Conservation (phyloP, 352 stramenopile genomes). For the Globisporangium nodosum region DNA sequence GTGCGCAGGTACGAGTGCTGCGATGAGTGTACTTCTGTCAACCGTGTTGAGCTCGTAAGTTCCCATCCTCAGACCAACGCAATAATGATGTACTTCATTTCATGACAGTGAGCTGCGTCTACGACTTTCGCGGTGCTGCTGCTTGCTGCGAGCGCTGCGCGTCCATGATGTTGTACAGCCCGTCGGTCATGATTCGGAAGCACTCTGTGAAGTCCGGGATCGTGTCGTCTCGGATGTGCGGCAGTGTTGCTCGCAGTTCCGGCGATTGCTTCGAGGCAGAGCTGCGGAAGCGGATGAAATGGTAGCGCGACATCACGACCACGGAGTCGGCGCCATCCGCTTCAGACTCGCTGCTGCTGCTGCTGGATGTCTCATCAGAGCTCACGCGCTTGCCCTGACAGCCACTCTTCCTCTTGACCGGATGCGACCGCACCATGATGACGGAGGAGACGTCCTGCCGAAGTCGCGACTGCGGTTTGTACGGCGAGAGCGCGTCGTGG, state of each 20-base stretch:
- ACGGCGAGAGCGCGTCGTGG: slow-evolving; percentile 3
- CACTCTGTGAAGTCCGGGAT: not conserved
- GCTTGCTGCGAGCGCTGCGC: not conserved
- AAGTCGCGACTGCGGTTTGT: not conserved
- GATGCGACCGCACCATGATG: not conserved
- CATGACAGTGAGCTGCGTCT: not conserved
- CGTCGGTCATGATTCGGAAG: not conserved
- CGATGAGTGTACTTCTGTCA: no score
- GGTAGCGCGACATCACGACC: not conserved
- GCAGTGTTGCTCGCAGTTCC: not conserved
- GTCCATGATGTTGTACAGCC: not conserved
- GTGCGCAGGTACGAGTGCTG: no score
- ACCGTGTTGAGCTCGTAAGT: no score
- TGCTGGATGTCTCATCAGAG: not conserved
- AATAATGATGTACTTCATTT: no score
- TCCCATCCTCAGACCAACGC: no score
- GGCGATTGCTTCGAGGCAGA: not conserved
- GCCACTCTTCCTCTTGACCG: not conserved
- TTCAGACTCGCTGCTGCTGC: not conserved
- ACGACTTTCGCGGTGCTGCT: not conserved
- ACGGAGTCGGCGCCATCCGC: not conserved
- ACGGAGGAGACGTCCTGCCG: slow-evolving; percentile 1
- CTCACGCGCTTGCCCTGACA: not conserved
- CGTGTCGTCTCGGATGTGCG: not conserved
- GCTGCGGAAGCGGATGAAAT: not conserved